Evolutionary conservation across 352 stramenopile genomes (phyloP).

Genomic region (Pythium rishiriense): DNA sequence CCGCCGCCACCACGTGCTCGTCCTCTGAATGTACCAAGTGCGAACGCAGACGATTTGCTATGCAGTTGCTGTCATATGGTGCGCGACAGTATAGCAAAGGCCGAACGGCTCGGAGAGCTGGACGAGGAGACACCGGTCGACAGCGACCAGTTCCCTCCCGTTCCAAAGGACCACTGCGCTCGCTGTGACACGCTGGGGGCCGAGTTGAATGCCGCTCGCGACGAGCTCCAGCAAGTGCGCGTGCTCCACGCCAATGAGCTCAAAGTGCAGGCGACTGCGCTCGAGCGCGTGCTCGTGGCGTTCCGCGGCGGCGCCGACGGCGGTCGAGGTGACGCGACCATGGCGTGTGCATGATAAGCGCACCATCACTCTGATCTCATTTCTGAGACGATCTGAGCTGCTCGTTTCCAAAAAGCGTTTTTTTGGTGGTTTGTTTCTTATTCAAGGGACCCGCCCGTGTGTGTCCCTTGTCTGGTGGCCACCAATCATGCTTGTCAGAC

Average conservation of each 20-base stretch:
- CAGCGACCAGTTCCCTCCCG: background rate
- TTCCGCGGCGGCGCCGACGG: background rate
- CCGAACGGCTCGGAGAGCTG: slow-evolving; percentile 29
- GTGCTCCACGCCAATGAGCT: slow-evolving; percentile 38
- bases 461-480: slow-evolving; percentile 9
- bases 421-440: background rate
- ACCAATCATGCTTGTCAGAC: slow-evolving; percentile 16
- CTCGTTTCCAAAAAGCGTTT: slow-evolving; percentile 1
- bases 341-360: background rate
- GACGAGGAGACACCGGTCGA: slow-evolving; percentile 14
- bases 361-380: too few species aligned
- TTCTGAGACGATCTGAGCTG: background rate
- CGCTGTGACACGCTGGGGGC: slow-evolving; percentile 30
- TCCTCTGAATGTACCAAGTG: background rate
- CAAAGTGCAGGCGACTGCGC: slow-evolving; percentile 32
- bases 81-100: slow-evolving; percentile 17
- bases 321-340: background rate
- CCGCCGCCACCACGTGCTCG: background rate
- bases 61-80: slow-evolving; percentile 19
- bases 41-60: background rate
- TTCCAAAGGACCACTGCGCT: slow-evolving; percentile 13
- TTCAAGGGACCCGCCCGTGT: background rate
- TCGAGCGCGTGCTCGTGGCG: slow-evolving; percentile 16
- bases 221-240: slow-evolving; percentile 32
- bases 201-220: slow-evolving; percentile 23